phyloP scores from a whole-genome alignment of 1,284 basidiomycete genomes.

The Trichosporon asahii region DNA sequence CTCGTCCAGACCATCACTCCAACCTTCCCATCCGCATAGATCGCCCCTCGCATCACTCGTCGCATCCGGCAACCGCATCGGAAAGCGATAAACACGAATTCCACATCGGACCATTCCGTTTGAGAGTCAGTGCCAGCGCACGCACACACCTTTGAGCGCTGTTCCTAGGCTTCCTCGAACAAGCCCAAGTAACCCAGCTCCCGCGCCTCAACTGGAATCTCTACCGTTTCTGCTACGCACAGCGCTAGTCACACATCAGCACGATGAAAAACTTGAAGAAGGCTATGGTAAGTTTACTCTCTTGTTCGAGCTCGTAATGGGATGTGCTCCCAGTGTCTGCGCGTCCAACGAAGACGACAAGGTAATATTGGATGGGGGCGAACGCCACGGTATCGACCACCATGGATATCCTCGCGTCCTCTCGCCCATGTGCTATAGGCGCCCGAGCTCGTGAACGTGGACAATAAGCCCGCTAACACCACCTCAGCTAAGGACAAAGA shows the following conservation, averaged over 20 bases:
- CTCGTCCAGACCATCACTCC: not conserved
- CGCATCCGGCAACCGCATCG: not conserved
- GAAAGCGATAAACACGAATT: not conserved
- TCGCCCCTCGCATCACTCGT: not conserved
- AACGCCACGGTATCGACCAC: not conserved
- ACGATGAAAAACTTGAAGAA: constrained; percentile 87
- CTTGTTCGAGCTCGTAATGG: not conserved
- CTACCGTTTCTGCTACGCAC: not conserved
- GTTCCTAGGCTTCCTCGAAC: not conserved
- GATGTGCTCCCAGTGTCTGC: constrained; percentile 4
- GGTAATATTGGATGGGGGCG: not conserved
- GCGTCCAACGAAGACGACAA: constrained; percentile 5
- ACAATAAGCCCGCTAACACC: not conserved
- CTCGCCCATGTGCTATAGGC: not conserved
- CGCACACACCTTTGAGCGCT: constrained; percentile 6
- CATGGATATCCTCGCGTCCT: not conserved
- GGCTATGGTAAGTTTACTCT: constrained; percentile 62
- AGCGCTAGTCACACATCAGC: not conserved
- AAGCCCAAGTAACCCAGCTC: constrained; percentile 2
- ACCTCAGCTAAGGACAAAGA: constrained; percentile 41
- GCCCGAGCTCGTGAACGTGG: not conserved
- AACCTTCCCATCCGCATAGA: not conserved
- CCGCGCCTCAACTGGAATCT: constrained; percentile 2
- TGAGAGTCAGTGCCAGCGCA: constrained; percentile 4
- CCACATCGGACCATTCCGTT: constrained; percentile 4